Percentiles rank a stretch among this genome's conserved stretches.
These are phyloP conservation scores for Ophiobolus disseminans DNA, from an alignment of 2,329 filamentous ascomycete species.

Conservation along the genomic window DNA sequence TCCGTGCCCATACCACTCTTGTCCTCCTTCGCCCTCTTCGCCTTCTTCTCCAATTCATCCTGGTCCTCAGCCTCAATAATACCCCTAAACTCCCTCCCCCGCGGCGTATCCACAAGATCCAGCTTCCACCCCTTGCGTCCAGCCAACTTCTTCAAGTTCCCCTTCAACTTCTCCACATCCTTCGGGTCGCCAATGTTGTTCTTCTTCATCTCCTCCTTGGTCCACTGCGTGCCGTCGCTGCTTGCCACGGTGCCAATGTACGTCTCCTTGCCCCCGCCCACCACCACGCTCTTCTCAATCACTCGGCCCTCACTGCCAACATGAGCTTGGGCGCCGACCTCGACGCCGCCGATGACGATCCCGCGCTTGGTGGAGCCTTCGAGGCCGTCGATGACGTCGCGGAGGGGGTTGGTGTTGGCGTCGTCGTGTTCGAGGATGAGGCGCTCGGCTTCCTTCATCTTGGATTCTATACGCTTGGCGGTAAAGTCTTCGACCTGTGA, in stretches of 20 bases:
- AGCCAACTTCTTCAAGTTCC: conserved; percentile 72
- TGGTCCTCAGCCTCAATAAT: conserved; percentile 69
- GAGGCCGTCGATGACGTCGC: conserved; percentile 37
- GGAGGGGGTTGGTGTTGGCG: conserved; percentile 42
- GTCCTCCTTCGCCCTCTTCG: conserved; percentile 28
- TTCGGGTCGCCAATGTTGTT: conserved; percentile 68
- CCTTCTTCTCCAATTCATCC: conserved; percentile 50
- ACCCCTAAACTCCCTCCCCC: conserved; percentile 71
- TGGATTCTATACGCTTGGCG: conserved; percentile 40
- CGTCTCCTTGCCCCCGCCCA: conserved; percentile 61
- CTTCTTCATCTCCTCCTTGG: conserved; percentile 71
- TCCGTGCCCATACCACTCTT: conserved; percentile 52
- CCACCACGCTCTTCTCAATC: conserved; percentile 61
- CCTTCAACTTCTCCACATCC: conserved; percentile 72
- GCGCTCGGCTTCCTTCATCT: conserved; percentile 34
- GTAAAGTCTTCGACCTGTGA: conserved; percentile 60
- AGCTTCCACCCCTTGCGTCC: conserved; percentile 79
- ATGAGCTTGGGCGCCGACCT: conserved; percentile 63
- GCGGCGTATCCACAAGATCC: conserved; percentile 75
- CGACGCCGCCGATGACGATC: conserved; percentile 63
- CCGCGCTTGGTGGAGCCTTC: conserved; percentile 46
- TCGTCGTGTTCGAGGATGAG: conserved; percentile 33
- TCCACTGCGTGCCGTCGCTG: conserved; percentile 68
- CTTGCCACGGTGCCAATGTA: conserved; percentile 61
- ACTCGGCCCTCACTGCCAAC: conserved; percentile 63